These are phyloP conservation scores for Somion occarium DNA, from an alignment of 1,284 basidiomycete genomes.

Conservation along the genomic window DNA sequence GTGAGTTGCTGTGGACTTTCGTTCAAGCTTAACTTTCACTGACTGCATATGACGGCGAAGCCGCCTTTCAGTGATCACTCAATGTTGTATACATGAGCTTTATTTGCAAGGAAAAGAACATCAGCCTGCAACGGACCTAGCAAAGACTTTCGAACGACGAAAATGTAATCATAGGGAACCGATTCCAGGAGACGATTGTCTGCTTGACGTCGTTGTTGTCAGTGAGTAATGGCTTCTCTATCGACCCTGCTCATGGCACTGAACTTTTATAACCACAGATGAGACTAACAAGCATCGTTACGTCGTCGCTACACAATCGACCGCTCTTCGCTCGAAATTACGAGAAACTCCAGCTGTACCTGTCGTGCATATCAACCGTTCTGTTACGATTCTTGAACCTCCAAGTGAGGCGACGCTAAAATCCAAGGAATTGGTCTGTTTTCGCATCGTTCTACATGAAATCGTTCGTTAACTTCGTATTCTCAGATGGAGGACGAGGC, in stretches of 20 bases:
- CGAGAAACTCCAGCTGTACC: conserved; percentile 78
- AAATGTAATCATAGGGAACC: conserved; percentile 92
- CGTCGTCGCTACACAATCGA: conserved; percentile 78
- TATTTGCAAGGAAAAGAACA: conserved; percentile 73
- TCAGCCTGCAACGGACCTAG: conserved; percentile 78
- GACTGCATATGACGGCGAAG: conserved; percentile 30
- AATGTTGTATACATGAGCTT: conserved; percentile 89
- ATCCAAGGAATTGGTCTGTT: conserved; percentile 59
- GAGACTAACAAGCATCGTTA: conserved; percentile 90
- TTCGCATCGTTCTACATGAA: not conserved
- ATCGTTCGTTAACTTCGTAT: not conserved
- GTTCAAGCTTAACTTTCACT: conserved; percentile 4
- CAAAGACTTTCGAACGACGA: conserved; percentile 88
- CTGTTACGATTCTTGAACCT: conserved; percentile 88
- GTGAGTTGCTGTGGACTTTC: conserved; percentile 45
- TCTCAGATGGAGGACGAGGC: conserved; percentile 52
- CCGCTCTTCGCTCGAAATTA: conserved; percentile 59
- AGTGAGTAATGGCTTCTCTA: conserved; percentile 44
- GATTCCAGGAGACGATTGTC: conserved; percentile 81
- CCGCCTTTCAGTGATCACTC: conserved; percentile 83
- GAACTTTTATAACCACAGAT: conserved; percentile 39
- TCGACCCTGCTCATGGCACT: not conserved
- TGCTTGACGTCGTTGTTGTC: conserved; percentile 60
- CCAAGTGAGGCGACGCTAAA: conserved; percentile 73
- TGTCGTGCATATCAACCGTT: conserved; percentile 83